Evolutionary conservation across 768 basidiomycete species (phyloP).

Genomic region (Naganishia vishniacii): DNA sequence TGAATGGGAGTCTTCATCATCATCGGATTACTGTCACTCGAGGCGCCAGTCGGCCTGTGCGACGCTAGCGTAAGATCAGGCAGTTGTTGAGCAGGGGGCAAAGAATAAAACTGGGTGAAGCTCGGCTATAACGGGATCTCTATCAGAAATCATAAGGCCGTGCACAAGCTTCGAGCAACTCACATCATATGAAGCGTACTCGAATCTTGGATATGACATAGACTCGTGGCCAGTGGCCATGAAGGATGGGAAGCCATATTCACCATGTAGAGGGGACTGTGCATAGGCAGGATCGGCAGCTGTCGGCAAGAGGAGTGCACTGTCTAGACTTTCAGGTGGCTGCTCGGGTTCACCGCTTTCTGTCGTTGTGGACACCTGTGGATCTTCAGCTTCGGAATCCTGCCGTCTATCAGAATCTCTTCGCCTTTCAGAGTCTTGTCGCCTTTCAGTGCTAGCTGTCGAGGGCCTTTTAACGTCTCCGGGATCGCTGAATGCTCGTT

Average conservation of each 20-base stretch:
- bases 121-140: not conserved
- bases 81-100: too few relatives aligned
- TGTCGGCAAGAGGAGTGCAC: not conserved
- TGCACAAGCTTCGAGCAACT: not conserved
- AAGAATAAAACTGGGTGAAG: not conserved
- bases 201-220: not conserved
- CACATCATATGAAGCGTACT: not conserved
- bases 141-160: too few relatives aligned
- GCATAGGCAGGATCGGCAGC: not conserved
- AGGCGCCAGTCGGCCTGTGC: too few relatives aligned
- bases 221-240: too few relatives aligned
- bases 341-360: too few relatives aligned
- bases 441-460: not conserved
- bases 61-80: too few relatives aligned
- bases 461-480: constrained; percentile 14
- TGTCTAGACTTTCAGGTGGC: too few relatives aligned
- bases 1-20: too few relatives aligned
- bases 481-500: constrained; percentile 7
- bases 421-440: not conserved
- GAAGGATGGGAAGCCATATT: too few relatives aligned
- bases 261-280: not conserved
- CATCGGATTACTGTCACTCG: too few relatives aligned
- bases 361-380: not conserved
- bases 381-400: too few relatives aligned
- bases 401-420: not conserved